phyloP scores from a whole-genome alignment of 2,329 filamentous ascomycete species.

The Fusarium redolens region DNA sequence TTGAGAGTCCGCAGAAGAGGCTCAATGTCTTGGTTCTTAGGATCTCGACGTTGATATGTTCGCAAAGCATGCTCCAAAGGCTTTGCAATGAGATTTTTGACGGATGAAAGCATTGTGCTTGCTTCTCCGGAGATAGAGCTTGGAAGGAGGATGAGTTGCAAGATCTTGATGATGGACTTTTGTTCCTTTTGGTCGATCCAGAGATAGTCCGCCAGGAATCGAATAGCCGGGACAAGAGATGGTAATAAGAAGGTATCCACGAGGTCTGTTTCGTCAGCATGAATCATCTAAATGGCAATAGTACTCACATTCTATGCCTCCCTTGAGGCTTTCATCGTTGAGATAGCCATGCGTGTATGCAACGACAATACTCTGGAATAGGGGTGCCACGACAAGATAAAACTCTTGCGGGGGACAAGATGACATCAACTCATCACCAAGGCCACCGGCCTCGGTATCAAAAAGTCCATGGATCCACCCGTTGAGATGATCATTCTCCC shows the following conservation, averaged over 20 bases:
- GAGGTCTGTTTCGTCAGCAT: constrained; percentile 63
- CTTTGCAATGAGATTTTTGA: constrained; percentile 77
- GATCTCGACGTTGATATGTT: constrained; percentile 73
- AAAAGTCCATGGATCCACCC: constrained; percentile 85
- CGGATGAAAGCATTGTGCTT: constrained; percentile 74
- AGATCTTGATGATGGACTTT: constrained; percentile 75
- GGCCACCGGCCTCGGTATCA: constrained; percentile 76
- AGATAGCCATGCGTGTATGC: constrained; percentile 75
- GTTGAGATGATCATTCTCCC: constrained; percentile 73
- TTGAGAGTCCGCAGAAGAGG: constrained; percentile 75
- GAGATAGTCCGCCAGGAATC: constrained; percentile 77
- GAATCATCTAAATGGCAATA: accelerated
- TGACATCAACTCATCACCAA: constrained; percentile 84
- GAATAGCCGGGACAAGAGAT: constrained; percentile 77
- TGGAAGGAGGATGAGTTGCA: constrained; percentile 78
- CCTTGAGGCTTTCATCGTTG: constrained; percentile 76
- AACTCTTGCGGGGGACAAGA: constrained; percentile 86
- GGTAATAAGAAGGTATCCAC: constrained; percentile 85
- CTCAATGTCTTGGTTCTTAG: constrained; percentile 75
- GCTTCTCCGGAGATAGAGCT: constrained; percentile 78
- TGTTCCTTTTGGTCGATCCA: constrained; percentile 75
- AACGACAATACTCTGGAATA: constrained; percentile 80
- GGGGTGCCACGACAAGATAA: constrained; percentile 79
- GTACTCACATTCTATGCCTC: constrained; percentile 78
- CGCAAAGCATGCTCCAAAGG: constrained; percentile 75